phyloP scores from a whole-genome alignment of 164 flowering plant genomes.

The Macadamia integrifolia region DNA sequence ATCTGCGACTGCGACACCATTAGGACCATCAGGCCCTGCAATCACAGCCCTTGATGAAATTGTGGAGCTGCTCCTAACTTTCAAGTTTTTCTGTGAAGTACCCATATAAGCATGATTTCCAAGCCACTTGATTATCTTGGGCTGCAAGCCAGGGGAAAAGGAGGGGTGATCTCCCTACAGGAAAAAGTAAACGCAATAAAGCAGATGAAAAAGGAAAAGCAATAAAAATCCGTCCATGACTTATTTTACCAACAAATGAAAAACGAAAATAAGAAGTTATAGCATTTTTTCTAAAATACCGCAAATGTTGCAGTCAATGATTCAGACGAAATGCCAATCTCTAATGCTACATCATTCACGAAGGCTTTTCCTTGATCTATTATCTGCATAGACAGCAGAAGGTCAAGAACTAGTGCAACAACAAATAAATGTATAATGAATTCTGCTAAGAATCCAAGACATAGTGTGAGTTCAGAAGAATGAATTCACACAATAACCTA shows the following conservation, averaged over 20 bases:
- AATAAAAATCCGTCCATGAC: background rate
- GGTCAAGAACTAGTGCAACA: slow-evolving; percentile 2
- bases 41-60: slow-evolving; percentile 21
- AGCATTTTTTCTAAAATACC: slow-evolving; percentile 32
- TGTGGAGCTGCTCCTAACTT: slow-evolving; percentile 27
- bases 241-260: background rate
- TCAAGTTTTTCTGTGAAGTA: slow-evolving; percentile 28
- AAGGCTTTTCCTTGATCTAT: slow-evolving; percentile 65
- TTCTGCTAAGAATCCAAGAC: background rate
- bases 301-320: slow-evolving; percentile 41
- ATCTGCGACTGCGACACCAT: slow-evolving; percentile 26
- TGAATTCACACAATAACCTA: background rate
- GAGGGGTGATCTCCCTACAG: slow-evolving; percentile 45
- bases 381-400: slow-evolving; percentile 37
- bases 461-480: background rate
- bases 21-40: slow-evolving; percentile 27
- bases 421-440: no score
- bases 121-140: slow-evolving; percentile 66
- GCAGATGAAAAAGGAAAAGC: slow-evolving; percentile 3
- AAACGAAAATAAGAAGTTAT: background rate
- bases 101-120: slow-evolving; percentile 49
- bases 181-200: background rate
- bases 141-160: slow-evolving; percentile 38
- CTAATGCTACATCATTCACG: slow-evolving; percentile 59
- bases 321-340: slow-evolving; percentile 61